Conservation (phyloP, 2,329 filamentous ascomycete genomes). For the Trichoderma semiorbis region DNA sequence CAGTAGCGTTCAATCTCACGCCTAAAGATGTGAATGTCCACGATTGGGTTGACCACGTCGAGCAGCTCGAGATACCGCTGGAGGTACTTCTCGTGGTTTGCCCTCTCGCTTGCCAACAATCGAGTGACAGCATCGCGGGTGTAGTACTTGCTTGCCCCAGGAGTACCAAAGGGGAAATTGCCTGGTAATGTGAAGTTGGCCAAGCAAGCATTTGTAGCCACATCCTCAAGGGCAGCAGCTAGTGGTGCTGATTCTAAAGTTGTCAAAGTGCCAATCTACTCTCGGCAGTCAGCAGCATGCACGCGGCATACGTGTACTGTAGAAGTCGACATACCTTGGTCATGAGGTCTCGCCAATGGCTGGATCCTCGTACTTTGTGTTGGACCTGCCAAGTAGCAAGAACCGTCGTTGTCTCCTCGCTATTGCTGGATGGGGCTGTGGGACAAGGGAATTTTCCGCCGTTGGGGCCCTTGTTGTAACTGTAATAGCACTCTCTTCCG, state of each 20-base stretch:
- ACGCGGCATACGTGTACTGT: not conserved
- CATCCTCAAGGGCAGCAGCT: conserved; percentile 29
- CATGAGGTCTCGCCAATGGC: conserved; percentile 37
- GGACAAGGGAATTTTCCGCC: conserved; percentile 35
- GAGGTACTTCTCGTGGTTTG: conserved; percentile 28
- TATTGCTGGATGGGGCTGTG: conserved; percentile 23
- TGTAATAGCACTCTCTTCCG: conserved; percentile 36
- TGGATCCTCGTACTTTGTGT: conserved; percentile 34
- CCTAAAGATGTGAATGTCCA: conserved; percentile 31
- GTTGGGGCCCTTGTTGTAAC: conserved; percentile 36
- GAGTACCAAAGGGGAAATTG: conserved; percentile 39
- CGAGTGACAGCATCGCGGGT: conserved; percentile 31
- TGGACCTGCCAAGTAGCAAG: conserved; percentile 34
- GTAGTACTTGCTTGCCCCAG: conserved; percentile 33
- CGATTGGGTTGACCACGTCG: conserved; percentile 34
- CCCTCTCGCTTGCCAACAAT: conserved; percentile 29
- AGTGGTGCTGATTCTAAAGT: conserved; percentile 28
- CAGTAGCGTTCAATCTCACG: conserved; percentile 33
- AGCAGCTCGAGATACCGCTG: conserved; percentile 31
- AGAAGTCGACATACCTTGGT: conserved; percentile 30
- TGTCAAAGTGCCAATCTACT: conserved; percentile 29
- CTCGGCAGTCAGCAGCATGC: not conserved
- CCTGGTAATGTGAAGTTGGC: conserved; percentile 35
- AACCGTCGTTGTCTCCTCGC: conserved; percentile 28
- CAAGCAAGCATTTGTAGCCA: conserved; percentile 35